Evolutionary conservation across 2,329 filamentous ascomycete species (phyloP).

Genomic region (Fusarium coffeatum): DNA sequence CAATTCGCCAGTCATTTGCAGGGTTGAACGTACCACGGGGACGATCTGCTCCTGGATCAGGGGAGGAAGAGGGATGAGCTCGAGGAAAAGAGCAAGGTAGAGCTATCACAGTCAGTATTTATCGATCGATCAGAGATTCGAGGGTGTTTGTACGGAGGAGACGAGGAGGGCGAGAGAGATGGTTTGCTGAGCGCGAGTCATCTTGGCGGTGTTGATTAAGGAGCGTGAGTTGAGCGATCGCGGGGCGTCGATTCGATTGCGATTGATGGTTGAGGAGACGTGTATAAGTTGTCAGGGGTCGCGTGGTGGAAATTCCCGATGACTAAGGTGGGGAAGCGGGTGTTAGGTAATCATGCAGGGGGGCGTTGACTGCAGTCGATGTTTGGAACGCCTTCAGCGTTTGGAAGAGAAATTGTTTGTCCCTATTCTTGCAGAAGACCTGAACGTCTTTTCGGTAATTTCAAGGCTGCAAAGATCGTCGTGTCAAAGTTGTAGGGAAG

Average conservation of each 20-base stretch:
- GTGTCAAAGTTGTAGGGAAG: no score
- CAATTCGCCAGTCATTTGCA: not conserved
- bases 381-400: not conserved
- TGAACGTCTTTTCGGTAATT: no score
- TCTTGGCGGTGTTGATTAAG: constrained; percentile 58
- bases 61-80: constrained; percentile 82
- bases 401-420: not conserved
- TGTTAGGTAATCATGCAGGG: constrained; percentile 19
- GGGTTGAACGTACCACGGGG: constrained; percentile 76
- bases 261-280: constrained; percentile 44
- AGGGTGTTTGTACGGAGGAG: constrained; percentile 75
- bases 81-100: constrained; percentile 87
- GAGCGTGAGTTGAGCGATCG: constrained; percentile 13
- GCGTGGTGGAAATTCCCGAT: constrained; percentile 29
- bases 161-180: constrained; percentile 88
- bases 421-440: no score
- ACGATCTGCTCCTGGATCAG: constrained; percentile 86
- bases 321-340: constrained; percentile 17
- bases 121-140: constrained; percentile 12
- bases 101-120: constrained; percentile 66
- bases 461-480: no score
- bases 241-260: constrained; percentile 1
- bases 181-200: constrained; percentile 95
- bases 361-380: not conserved
- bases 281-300: constrained; percentile 46